phyloP scores from a whole-genome alignment of 1,139 yeast genomes.

The Nakaseomyces nivariensis region DNA sequence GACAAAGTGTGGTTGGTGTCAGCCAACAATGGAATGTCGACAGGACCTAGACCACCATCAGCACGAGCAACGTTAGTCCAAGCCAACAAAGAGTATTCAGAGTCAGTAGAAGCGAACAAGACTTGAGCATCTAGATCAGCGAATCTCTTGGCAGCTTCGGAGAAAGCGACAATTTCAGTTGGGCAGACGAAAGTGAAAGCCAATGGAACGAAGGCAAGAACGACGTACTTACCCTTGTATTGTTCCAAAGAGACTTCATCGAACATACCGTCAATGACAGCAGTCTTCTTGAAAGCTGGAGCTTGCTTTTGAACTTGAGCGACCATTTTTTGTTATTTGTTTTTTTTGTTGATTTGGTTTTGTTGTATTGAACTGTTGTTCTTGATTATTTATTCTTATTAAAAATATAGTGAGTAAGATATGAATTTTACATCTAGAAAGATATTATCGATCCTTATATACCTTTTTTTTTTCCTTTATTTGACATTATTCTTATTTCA shows the following conservation, averaged over 20 bases:
- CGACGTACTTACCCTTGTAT: constrained; percentile 96
- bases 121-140: constrained; percentile 79
- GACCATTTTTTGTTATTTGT: constrained; percentile 44
- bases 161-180: constrained; percentile 96
- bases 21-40: constrained; percentile 87
- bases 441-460: constrained; percentile 7
- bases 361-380: neutral
- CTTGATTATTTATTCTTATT: neutral
- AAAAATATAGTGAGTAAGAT: too few species aligned
- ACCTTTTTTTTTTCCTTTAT: constrained; percentile 6
- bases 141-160: constrained; percentile 87
- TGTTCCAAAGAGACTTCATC: constrained; percentile 90
- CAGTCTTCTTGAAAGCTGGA: constrained; percentile 90
- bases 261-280: constrained; percentile 90
- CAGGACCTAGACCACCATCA: constrained; percentile 97
- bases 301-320: constrained; percentile 91
- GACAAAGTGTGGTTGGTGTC: constrained; percentile 95
- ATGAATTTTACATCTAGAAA: too few species aligned
- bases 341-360: neutral
- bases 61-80: constrained; percentile 96
- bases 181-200: constrained; percentile 99
- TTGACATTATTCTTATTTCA: constrained; percentile 38
- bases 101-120: constrained; percentile 94
- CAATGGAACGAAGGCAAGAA: constrained; percentile 93
- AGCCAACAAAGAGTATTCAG: constrained; percentile 93